A percentile compares a stretch with the other conserved stretches of the same genome.
phyloP scores from a whole-genome alignment of 1,284 basidiomycete genomes.

The Fistulina hepatica region DNA sequence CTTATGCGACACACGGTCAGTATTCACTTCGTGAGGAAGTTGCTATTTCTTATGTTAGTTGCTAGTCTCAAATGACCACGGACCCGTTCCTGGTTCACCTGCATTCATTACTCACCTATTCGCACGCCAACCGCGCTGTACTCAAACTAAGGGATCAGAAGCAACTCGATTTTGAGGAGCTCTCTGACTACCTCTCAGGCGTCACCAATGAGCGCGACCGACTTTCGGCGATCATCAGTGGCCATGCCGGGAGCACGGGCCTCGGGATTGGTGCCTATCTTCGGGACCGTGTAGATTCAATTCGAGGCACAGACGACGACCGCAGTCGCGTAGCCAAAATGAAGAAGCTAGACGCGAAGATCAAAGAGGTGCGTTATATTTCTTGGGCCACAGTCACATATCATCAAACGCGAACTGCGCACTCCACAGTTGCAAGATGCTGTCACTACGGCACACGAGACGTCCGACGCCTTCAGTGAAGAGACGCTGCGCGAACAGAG shows the following conservation, averaged over 20 bases:
- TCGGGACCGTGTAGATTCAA: conserved; percentile 86
- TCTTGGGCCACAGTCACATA: not conserved
- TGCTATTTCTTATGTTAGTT: not conserved
- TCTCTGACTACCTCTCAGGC: conserved; percentile 89
- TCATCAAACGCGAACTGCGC: conserved; percentile 6
- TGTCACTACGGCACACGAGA: conserved; percentile 89
- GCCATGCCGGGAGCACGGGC: conserved; percentile 70
- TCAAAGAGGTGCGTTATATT: conserved; percentile 68
- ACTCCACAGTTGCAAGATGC: conserved; percentile 79
- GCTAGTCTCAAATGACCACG: conserved; percentile 71
- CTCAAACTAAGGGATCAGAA: conserved; percentile 96
- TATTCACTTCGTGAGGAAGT: conserved; percentile 9
- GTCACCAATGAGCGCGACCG: conserved; percentile 89
- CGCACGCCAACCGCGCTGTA: conserved; percentile 81
- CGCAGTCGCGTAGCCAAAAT: conserved; percentile 87
- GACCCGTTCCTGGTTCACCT: conserved; percentile 85
- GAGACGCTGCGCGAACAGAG: conserved; percentile 87
- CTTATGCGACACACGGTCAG: conserved; percentile 72
- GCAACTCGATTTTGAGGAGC: conserved; percentile 96
- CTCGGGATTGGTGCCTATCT: conserved; percentile 84
- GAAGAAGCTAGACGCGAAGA: conserved; percentile 85
- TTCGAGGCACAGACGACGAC: conserved; percentile 91
- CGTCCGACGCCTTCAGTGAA: conserved; percentile 89
- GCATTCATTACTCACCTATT: conserved; percentile 83
- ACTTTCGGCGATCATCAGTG: conserved; percentile 73